A percentile compares a stretch with the other conserved stretches of the same genome.
Conservation (phyloP, 148 eudicot species). For the Vaccinium darrowii region DNA sequence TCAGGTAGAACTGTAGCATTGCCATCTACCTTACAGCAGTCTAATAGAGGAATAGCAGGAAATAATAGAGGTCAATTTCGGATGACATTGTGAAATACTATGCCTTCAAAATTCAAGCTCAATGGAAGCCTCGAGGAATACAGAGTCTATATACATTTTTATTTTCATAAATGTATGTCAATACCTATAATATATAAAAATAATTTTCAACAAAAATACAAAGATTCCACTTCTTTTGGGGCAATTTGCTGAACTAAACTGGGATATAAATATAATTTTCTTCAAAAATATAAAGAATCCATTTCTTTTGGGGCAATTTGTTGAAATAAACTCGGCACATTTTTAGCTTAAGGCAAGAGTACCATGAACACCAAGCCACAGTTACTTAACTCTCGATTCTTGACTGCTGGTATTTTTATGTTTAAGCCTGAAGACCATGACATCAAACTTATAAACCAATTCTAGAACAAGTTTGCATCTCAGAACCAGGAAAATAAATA, state of each 20-base stretch:
- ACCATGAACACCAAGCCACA: not conserved
- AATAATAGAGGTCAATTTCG: not conserved
- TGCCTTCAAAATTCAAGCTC: not conserved
- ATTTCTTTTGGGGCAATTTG: not conserved
- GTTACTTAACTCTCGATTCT: not conserved
- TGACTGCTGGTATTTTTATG: not conserved
- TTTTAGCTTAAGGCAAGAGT: not conserved
- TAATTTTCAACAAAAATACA: not conserved
- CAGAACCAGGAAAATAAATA: not conserved
- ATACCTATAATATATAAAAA: not conserved
- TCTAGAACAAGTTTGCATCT: not conserved
- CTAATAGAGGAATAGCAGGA: not conserved
- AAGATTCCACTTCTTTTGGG: not conserved
- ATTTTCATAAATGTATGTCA: not conserved
- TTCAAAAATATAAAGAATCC: not conserved
- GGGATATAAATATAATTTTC: not conserved
- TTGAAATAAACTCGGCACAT: not conserved
- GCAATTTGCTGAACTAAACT: too few species aligned
- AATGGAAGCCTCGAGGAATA: not conserved
- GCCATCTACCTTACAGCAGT: not conserved
- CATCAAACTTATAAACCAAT: not conserved
- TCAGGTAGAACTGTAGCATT: not conserved
- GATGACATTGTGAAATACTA: not conserved
- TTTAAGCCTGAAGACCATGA: slow-evolving; percentile 4
- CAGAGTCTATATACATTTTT: not conserved